phyloP scores from a whole-genome alignment of 2,329 filamentous ascomycete genomes.

The Beauveria varroae region DNA sequence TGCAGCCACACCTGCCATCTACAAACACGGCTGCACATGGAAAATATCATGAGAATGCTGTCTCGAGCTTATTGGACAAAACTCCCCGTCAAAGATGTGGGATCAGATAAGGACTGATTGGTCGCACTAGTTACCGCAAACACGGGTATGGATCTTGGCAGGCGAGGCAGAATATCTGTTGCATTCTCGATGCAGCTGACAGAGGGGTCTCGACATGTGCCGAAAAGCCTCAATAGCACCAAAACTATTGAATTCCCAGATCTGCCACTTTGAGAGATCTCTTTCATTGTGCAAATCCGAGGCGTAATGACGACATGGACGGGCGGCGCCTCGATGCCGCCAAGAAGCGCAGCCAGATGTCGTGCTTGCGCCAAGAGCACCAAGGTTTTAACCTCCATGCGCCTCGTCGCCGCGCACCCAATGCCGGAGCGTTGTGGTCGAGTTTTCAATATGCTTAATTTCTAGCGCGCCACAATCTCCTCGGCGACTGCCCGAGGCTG shows the following conservation, averaged over 20 bases:
- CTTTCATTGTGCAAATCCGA: constrained; percentile 1
- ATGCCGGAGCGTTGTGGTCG: neutral
- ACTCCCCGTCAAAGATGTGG: no score
- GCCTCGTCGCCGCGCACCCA: neutral
- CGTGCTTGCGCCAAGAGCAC: constrained; percentile 9
- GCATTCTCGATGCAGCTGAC: no score
- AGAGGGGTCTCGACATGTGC: no score
- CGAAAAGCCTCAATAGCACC: no score
- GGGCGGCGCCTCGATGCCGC: neutral
- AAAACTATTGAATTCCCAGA: no score
- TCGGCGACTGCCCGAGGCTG: no score
- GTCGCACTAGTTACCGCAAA: neutral
- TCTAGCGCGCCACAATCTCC: no score
- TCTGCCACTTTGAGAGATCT: neutral
- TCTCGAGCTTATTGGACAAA: no score
- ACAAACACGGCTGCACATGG: neutral
- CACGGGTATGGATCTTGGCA: neutral
- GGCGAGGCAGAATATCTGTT: neutral
- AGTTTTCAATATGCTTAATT: neutral
- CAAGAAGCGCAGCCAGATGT: constrained; percentile 8
- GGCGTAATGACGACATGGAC: constrained; percentile 8
- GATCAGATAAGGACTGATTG: no score
- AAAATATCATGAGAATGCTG: no score
- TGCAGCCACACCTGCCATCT: neutral
- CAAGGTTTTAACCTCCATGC: neutral